phyloP scores from a whole-genome alignment of 2,329 filamentous ascomycete genomes.

The Ophiocordyceps sinensis region DNA sequence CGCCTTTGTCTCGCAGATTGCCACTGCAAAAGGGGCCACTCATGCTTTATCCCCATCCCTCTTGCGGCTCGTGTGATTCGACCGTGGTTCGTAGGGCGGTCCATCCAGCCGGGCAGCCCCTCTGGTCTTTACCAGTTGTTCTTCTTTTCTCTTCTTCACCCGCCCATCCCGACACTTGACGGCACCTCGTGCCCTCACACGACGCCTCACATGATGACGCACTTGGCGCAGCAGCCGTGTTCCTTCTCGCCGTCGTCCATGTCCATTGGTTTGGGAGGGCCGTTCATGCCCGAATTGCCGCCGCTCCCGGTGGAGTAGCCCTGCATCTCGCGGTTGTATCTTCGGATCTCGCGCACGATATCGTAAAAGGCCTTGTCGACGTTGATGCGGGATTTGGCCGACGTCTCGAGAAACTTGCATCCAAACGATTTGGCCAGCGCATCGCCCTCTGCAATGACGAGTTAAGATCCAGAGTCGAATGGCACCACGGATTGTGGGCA shows the following conservation, averaged over 20 bases:
- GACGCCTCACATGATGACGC: conserved; percentile 64
- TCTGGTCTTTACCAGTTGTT: neutral
- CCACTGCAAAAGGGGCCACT: neutral
- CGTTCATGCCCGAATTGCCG: conserved; percentile 44
- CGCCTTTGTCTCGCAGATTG: neutral
- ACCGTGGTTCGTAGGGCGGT: neutral
- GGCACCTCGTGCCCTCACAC: neutral
- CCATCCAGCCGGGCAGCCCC: neutral
- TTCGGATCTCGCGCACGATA: conserved; percentile 91
- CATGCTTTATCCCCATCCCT: neutral
- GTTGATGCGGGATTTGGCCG: conserved; percentile 94
- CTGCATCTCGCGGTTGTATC: conserved; percentile 97
- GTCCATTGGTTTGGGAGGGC: conserved; percentile 61
- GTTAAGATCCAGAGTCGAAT: neutral
- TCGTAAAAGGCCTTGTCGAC: conserved; percentile 98
- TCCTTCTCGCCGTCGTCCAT: conserved; percentile 55
- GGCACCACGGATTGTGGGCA: neutral
- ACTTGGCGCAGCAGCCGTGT: conserved; percentile 72
- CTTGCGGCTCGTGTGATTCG: neutral
- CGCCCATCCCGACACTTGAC: neutral
- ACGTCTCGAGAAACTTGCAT: conserved; percentile 99
- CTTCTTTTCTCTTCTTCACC: neutral
- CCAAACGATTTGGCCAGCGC: conserved; percentile 72
- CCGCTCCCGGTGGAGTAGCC: conserved; percentile 64
- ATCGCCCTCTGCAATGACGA: conserved; percentile 59